Evolutionary conservation across 345 rosid species (phyloP), one percentile per base, ranked within the genome.

Genomic region (Bretschneidera sinensis): DNA sequence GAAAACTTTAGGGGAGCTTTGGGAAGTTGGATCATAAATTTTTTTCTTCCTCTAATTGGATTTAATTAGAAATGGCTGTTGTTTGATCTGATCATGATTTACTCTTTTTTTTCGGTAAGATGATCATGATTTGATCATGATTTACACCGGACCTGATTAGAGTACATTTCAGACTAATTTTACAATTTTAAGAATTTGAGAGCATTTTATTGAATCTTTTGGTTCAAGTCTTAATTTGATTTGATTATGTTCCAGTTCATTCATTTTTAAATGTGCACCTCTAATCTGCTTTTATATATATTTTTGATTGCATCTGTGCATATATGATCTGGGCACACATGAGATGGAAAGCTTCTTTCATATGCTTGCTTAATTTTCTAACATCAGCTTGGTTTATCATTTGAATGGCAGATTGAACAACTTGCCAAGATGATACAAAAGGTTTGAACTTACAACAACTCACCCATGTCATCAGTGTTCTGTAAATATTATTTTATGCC

Each of bases 401-500:
- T 65, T 65, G 6, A 49, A 47, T 61, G 70, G 74, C 81, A 87
- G 95, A 81, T 84, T 49, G 81, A 82, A 58, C 71, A 76, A 28
- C 86, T 87, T 67, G 85, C 82, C 45, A 73, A 55, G 76, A 17
- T 79, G 66, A 78, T 84, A 54, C 78, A 72, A 61, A 74, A 82
- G 88, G 91, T 87, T 61, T 51, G 72, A 48, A 35, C 60, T 55
- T 50, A 4, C 48, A n/a, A 23, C 19, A 47, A 63, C 68, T 58
- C 11, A 35, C 33, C 25, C 45, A 45, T 59, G 6, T 45, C 9
- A 13, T 19, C 25, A 15, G 8, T 59, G 43, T 58, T 18, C 18
- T 52, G 17, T 24, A 13, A 57, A 50, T 33, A 43, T 4, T 39
- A 58, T 55, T 53, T 54, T 51, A 18, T 59, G 24, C 21, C 23